Conservation (phyloP, 441 rosid species). For the Flueggea neowawraea region DNA sequence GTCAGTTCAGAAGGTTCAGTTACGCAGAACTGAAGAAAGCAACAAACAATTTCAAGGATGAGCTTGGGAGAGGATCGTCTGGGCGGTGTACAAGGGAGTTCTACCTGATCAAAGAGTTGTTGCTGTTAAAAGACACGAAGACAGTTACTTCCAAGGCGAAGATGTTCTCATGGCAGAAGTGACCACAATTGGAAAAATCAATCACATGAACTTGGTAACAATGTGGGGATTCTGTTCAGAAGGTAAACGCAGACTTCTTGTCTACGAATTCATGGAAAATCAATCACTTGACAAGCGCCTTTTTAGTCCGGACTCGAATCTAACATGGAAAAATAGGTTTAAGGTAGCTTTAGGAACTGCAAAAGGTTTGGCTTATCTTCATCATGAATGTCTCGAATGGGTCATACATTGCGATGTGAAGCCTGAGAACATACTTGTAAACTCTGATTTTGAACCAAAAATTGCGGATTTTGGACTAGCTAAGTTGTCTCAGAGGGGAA, state of each 20-base stretch:
- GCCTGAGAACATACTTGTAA: slow-evolving; percentile 3
- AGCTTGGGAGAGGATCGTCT: slow-evolving; percentile 31
- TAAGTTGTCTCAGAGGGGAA: not conserved
- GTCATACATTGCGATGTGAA: slow-evolving; percentile 1
- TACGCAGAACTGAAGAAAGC: slow-evolving; percentile 27
- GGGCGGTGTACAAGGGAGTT: slow-evolving; percentile 32
- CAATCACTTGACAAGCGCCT: not conserved
- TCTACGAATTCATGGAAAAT: not conserved
- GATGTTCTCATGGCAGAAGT: slow-evolving; percentile 37
- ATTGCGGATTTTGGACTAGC: slow-evolving; percentile 4
- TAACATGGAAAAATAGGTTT: not conserved
- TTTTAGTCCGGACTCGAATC: not conserved
- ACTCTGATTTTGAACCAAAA: not conserved
- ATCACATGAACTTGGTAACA: slow-evolving; percentile 35
- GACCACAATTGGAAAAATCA: slow-evolving; percentile 29
- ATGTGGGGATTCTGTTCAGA: slow-evolving; percentile 33
- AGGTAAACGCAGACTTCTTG: slow-evolving; percentile 21
- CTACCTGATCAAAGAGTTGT: slow-evolving; percentile 23
- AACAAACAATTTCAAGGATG: slow-evolving; percentile 27
- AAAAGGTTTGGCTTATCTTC: slow-evolving; percentile 1
- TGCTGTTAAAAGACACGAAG: slow-evolving; percentile 30
- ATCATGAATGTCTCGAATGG: slow-evolving; percentile 5
- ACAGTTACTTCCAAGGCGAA: slow-evolving; percentile 19
- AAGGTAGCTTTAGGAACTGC: slow-evolving; percentile 2
- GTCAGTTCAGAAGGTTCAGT: slow-evolving; percentile 28